Conservation (phyloP, 148 eudicot genomes). For the Chenopodium album region DNA sequence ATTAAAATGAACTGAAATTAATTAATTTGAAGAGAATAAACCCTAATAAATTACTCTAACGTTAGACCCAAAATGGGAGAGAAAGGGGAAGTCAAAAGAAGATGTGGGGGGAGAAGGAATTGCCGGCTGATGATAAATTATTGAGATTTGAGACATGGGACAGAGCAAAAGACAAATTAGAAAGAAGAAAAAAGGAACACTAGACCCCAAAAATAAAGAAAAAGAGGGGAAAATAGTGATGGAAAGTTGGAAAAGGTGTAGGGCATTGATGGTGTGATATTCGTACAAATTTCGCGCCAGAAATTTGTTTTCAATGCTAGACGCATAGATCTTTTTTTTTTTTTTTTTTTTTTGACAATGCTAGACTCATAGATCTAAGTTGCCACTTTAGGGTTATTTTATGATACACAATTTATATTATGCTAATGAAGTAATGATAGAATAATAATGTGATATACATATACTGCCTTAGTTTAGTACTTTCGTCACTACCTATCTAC, state of each 20-base stretch:
- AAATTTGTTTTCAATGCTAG: background rate
- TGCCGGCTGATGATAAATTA: conserved; percentile 12
- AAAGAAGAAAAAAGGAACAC: conserved; percentile 17
- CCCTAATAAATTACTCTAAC: background rate
- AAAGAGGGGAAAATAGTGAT: background rate
- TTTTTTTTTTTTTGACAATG: no score
- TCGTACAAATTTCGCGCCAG: background rate
- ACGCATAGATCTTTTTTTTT: background rate
- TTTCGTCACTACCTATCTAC: no score
- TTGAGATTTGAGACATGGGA: conserved; percentile 31
- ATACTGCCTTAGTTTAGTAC: no score
- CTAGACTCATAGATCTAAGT: background rate
- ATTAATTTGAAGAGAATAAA: no score
- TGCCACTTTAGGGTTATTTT: background rate
- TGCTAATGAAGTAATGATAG: no score
- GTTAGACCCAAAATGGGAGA: background rate
- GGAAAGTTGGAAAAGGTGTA: background rate
- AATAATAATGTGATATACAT: no score
- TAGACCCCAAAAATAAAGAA: conserved; percentile 1
- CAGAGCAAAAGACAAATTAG: conserved; percentile 31
- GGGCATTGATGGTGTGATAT: background rate
- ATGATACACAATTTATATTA: no score
- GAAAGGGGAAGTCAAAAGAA: conserved; percentile 3
- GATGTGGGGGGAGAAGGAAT: background rate
- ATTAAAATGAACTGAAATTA: no score